phyloP scores from a whole-genome alignment of 257 asterid species.

The Prunella vulgaris region DNA sequence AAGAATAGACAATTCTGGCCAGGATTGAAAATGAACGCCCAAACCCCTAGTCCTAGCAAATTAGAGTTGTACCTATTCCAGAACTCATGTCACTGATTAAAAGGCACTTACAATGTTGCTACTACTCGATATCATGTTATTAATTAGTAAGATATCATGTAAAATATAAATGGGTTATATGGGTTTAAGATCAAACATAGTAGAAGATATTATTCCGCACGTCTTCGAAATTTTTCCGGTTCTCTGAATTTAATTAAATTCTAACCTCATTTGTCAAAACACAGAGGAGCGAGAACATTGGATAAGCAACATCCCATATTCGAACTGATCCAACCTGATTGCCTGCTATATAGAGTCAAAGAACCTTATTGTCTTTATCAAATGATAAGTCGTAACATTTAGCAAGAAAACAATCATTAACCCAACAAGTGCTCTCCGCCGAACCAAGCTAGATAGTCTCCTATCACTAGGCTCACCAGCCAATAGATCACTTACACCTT shows the following conservation, averaged over 20 bases:
- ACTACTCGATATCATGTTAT: too few species aligned
- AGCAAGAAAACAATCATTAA: not conserved
- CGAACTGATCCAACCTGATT: slow-evolving; percentile 83
- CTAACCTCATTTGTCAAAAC: slow-evolving; percentile 56
- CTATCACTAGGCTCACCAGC: not conserved
- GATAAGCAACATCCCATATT: slow-evolving; percentile 85
- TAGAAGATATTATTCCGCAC: not conserved
- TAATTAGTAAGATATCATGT: slow-evolving; percentile 25
- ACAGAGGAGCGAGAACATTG: slow-evolving; percentile 57
- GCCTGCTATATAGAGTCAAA: slow-evolving; percentile 63
- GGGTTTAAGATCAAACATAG: not conserved
- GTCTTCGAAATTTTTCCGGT: not conserved
- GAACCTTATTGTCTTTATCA: slow-evolving; percentile 43
- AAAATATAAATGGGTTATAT: not conserved
- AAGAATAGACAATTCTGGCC: not conserved
- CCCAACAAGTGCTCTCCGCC: not conserved
- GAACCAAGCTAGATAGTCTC: not conserved
- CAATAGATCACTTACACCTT: too few species aligned
- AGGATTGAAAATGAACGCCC: not conserved
- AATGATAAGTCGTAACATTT: slow-evolving; percentile 18
- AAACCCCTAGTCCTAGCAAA: slow-evolving; percentile 1
- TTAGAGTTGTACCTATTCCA: not conserved
- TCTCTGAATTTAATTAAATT: slow-evolving; percentile 10
- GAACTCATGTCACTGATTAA: not conserved
- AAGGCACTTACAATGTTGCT: not conserved